Conservation (phyloP, 2,329 filamentous ascomycete genomes). For the Aspergillus sp. region DNA sequence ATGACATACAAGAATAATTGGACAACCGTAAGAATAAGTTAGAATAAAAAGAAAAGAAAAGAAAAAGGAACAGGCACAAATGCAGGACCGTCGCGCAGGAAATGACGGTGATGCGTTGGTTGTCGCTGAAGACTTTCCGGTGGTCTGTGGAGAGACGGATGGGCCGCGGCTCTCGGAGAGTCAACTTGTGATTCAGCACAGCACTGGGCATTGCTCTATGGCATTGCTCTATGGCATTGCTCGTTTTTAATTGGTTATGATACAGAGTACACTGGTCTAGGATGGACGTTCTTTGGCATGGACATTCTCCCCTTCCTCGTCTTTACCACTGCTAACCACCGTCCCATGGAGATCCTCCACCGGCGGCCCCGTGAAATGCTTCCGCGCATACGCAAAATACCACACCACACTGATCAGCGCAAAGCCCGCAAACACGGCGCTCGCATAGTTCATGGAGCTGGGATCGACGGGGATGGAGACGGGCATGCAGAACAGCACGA, state of each 20-base stretch:
- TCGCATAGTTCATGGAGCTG: constrained; percentile 58
- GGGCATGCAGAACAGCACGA: constrained; percentile 71
- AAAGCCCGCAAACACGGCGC: constrained; percentile 57
- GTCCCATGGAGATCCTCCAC: constrained; percentile 19
- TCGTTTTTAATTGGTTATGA: neutral
- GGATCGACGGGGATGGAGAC: constrained; percentile 51
- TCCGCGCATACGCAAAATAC: constrained; percentile 57
- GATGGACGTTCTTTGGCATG: constrained; percentile 22
- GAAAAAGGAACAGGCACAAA: too few relatives aligned
- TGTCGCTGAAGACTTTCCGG: constrained; percentile 1
- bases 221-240: too few relatives aligned
- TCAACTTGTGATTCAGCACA: constrained; percentile 21
- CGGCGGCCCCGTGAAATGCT: constrained; percentile 55
- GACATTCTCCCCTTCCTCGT: constrained; percentile 18
- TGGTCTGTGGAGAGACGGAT: constrained; percentile 9
- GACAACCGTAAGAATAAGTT: neutral
- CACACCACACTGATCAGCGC: constrained; percentile 52
- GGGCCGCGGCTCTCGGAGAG: constrained; percentile 28
- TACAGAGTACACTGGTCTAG: constrained; percentile 1
- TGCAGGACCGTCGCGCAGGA: too few relatives aligned
- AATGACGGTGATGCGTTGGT: neutral
- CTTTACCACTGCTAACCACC: constrained; percentile 18
- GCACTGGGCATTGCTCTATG: neutral
- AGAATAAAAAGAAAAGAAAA: too few relatives aligned
- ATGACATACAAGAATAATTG: neutral